Evolutionary conservation across 768 basidiomycete genomes (phyloP), one percentile per base, ranked within the genome.

Genomic region (Clitopilus passeckerianus): DNA sequence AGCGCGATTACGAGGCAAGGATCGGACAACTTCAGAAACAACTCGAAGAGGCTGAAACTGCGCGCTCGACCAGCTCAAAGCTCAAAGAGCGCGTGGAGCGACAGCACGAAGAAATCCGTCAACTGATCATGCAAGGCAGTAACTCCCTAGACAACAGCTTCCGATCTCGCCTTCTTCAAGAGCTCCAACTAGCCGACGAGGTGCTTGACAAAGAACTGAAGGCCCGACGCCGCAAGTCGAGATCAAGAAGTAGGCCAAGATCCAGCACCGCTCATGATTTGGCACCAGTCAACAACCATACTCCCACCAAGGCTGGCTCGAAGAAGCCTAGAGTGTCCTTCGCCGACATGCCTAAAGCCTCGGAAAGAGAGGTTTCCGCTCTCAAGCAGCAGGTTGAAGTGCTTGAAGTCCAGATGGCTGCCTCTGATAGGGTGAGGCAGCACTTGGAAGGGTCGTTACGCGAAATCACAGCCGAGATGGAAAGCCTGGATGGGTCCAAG

Each of bases 31-130:
- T 91, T 3, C 86, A 91, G 67, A 74, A 73, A 27, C 83, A 85
- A 60, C 71, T 90, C 5, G 79, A 83, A 43, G 84, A 88, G 34
- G 75, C 82, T 1, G 82, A 86, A 58, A 71, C 77, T 14, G 75
- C 81, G 0, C 77, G 80, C 56, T 66, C 74, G 2, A 81, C 80
- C 24, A 80, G 80, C 1, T 70, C 79, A 1, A 80, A 78, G 62
- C 85, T 89, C 64, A 82, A 79, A 63, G 83, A 84, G 35, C 83
- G 80, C 52, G 80, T 90, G 30, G 84, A 85, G 63, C 80, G 79
- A 15, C 87, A 90, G 57, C 88, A 89, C 66, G 80, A 80, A n/a
- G 89, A 91, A 61, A 81, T 91, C 43, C 83, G 87, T 5, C 76
- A 82, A n/a, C 75, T 90, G 22, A 81, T 90, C 57, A 76, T 82